These are phyloP conservation scores for Penicillium sp. DNA, from an alignment of 2,329 filamentous ascomycete genomes.

Conservation along the genomic window DNA sequence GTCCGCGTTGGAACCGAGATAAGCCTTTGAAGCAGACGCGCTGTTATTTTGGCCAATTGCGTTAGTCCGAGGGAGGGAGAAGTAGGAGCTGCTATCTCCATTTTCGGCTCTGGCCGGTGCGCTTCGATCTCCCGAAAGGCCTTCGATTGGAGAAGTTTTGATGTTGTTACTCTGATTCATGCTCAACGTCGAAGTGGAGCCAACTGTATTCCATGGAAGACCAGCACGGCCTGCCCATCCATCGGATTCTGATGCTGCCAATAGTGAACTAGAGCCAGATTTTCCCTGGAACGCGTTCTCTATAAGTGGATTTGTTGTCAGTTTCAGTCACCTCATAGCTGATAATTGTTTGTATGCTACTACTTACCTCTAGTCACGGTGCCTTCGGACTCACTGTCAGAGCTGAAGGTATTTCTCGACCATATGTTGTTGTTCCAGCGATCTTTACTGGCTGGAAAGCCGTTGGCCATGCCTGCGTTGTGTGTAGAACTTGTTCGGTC, in stretches of 20 bases:
- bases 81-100: constrained; percentile 45
- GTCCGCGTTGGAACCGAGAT: constrained; percentile 30
- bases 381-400: constrained; percentile 45
- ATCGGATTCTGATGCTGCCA: constrained; percentile 66
- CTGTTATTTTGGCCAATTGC: constrained; percentile 42
- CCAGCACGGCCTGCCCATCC: constrained; percentile 53
- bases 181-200: constrained; percentile 43
- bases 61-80: constrained; percentile 41
- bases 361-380: constrained; percentile 47
- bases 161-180: constrained; percentile 43
- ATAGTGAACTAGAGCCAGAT: constrained; percentile 66
- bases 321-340: not conserved
- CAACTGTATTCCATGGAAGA: constrained; percentile 57
- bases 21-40: constrained; percentile 28
- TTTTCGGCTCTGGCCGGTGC: constrained; percentile 39
- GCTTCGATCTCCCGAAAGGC: constrained; percentile 47
- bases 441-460: constrained; percentile 42
- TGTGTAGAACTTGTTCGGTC: constrained; percentile 36
- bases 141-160: constrained; percentile 57
- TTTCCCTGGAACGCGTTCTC: constrained; percentile 48
- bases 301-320: not conserved
- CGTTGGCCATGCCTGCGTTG: constrained; percentile 36
- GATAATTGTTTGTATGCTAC: not conserved
- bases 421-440: constrained; percentile 51
- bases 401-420: constrained; percentile 46